Percentiles rank a stretch among this genome's conserved stretches.
Evolutionary conservation across 768 basidiomycete genomes (phyloP).

Genomic region (Neoboletus brunneissimus): DNA sequence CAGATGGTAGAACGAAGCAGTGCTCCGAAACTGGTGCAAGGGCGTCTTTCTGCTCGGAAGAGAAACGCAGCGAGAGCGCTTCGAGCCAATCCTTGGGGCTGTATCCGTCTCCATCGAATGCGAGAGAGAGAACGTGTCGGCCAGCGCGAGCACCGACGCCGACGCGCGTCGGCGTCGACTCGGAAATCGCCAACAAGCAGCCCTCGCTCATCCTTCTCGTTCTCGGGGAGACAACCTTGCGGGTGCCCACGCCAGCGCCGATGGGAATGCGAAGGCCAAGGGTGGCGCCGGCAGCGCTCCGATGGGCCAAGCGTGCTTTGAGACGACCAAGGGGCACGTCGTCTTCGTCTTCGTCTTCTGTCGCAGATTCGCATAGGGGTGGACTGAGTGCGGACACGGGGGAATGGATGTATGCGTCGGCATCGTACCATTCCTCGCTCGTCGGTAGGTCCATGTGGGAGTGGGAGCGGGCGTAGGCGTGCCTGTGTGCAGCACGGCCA

Average conservation of each 20-base stretch:
- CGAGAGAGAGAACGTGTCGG: constrained; percentile 7
- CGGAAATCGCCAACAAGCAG: constrained; percentile 13
- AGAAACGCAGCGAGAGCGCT: constrained; percentile 13
- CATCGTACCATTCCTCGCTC: constrained; percentile 13
- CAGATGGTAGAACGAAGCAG: neutral
- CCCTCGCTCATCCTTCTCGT: constrained; percentile 20
- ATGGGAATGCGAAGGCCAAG: neutral
- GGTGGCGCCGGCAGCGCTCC: neutral
- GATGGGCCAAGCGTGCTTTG: constrained; percentile 8
- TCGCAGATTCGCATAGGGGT: constrained; percentile 4
- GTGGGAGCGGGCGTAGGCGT: constrained; percentile 3
- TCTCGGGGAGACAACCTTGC: neutral
- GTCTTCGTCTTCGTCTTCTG: constrained; percentile 13
- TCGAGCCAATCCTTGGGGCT: constrained; percentile 19
- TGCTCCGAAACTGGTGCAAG: neutral
- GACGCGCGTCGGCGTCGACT: constrained; percentile 18
- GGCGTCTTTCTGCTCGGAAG: neutral
- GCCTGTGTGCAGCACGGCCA: neutral
- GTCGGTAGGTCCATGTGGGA: constrained; percentile 1
- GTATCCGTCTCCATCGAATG: constrained; percentile 1
- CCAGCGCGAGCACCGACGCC: neutral
- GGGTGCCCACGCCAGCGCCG: neutral
- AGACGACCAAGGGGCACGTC: constrained; percentile 15
- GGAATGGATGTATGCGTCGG: constrained; percentile 12
- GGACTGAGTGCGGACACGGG: constrained; percentile 20